Evolutionary conservation across 306 rosid genomes (phyloP).

Genomic region (Quercus aquifolioides): DNA sequence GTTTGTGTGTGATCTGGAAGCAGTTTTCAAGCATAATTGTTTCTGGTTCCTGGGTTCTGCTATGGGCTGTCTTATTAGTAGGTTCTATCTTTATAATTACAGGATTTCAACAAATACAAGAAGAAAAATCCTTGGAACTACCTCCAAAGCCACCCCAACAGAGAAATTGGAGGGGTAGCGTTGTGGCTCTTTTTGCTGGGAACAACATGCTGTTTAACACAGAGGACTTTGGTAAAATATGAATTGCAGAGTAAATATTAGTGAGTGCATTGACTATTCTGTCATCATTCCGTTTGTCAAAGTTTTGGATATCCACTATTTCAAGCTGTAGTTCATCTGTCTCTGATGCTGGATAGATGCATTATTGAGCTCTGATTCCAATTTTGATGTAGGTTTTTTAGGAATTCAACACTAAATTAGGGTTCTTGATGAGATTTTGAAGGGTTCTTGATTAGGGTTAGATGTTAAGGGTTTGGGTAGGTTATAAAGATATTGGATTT

Average conservation of each 20-base stretch:
- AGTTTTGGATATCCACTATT: neutral
- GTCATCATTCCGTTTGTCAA: neutral
- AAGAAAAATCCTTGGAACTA: constrained; percentile 59
- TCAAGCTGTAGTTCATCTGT: neutral
- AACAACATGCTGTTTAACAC: constrained; percentile 59
- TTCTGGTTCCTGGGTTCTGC: neutral
- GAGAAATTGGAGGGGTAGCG: constrained; percentile 77
- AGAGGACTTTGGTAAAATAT: neutral
- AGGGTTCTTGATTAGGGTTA: too few relatives aligned
- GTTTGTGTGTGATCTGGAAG: neutral
- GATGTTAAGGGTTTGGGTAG: too few relatives aligned
- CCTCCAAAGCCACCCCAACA: constrained; percentile 89
- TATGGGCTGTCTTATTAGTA: constrained; percentile 3
- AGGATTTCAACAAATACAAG: constrained; percentile 67
- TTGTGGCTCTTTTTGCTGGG: constrained; percentile 90
- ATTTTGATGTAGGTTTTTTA: too few relatives aligned
- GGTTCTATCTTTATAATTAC: constrained; percentile 22
- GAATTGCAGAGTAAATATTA: neutral
- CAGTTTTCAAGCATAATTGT: neutral
- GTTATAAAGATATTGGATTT: too few relatives aligned
- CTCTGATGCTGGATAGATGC: too few relatives aligned
- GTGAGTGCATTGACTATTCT: neutral
- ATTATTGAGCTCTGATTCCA: too few relatives aligned
- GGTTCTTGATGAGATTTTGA: too few relatives aligned
- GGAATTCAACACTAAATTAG: too few relatives aligned